A percentile compares a stretch with the other conserved stretches of the same genome.
These are phyloP conservation scores for Trypanosomatidae sp. DNA, from an alignment of 208 protist genomes.

Conservation along the genomic window DNA sequence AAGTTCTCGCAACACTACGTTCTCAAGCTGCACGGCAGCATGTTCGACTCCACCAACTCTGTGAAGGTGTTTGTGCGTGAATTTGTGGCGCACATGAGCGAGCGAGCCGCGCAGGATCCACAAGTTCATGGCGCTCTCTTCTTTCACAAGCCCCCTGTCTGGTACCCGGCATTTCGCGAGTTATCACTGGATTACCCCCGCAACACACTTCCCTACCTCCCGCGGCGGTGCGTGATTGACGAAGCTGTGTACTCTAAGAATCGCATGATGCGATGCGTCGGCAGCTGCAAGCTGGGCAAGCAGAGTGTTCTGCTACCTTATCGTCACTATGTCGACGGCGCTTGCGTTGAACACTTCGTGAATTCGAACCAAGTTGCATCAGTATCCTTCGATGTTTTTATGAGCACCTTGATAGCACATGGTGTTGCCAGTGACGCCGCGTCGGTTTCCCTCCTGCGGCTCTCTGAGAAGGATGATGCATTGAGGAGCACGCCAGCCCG, in stretches of 20 bases:
- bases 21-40: slow-evolving; percentile 47
- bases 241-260: slow-evolving; percentile 82
- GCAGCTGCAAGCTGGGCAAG: slow-evolving; percentile 81
- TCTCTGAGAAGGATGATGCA: not conserved
- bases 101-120: slow-evolving; percentile 3
- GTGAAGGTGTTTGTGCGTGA: slow-evolving; percentile 59
- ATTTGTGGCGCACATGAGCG: slow-evolving; percentile 61
- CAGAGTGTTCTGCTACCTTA: slow-evolving; percentile 30
- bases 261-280: slow-evolving; percentile 75
- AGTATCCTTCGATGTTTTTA: not conserved
- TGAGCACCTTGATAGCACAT: slow-evolving; percentile 6
- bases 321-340: slow-evolving; percentile 1
- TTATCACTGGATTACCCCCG: slow-evolving; percentile 22
- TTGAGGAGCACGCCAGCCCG: not conserved
- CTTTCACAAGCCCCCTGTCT: slow-evolving; percentile 56
- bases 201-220: slow-evolving; percentile 47
- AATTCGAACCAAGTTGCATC: not conserved
- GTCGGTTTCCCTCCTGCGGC: not conserved
- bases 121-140: slow-evolving; percentile 65
- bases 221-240: slow-evolving; percentile 72
- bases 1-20: slow-evolving; percentile 91
- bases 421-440: not conserved
- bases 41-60: slow-evolving; percentile 48
- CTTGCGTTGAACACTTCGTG: not conserved
- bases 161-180: slow-evolving; percentile 11